These are phyloP conservation scores for Cladobotryum mycophilum DNA, from an alignment of 2,329 filamentous ascomycete genomes.

Conservation along the genomic window DNA sequence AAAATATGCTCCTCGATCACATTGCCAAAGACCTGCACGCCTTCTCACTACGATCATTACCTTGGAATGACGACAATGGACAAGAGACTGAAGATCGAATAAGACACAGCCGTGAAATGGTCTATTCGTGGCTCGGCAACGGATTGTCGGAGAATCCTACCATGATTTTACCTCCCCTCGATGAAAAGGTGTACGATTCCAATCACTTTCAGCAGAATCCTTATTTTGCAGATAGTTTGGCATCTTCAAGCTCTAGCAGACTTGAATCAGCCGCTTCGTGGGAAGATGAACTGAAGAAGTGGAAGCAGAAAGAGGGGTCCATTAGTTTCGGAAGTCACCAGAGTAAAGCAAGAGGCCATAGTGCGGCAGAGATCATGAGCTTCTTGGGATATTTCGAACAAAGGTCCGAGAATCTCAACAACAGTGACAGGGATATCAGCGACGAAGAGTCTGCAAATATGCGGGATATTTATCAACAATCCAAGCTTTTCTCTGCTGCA, in stretches of 20 bases:
- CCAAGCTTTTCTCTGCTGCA: no score
- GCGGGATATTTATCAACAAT: no score
- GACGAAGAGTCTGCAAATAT: no score
- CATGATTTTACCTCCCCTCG: neutral
- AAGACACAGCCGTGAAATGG: neutral
- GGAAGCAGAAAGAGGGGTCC: neutral
- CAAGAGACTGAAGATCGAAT: neutral
- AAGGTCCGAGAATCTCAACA: no score
- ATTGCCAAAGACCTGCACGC: constrained; percentile 2
- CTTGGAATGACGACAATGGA: neutral
- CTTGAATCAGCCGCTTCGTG: neutral
- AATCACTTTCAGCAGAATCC: constrained; percentile 1
- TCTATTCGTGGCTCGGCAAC: neutral
- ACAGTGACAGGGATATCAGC: no score
- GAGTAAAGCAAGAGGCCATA: neutral
- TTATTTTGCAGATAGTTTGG: neutral
- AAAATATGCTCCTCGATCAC: constrained; percentile 1
- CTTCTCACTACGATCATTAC: constrained; percentile 1
- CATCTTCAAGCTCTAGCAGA: neutral
- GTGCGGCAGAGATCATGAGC: no score
- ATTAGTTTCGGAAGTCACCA: neutral
- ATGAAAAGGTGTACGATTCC: neutral
- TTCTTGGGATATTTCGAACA: no score
- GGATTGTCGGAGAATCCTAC: neutral
- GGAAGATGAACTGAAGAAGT: neutral